These are phyloP conservation scores for Populus ilicifolia DNA, from an alignment of 345 rosid species.

Conservation along the genomic window DNA sequence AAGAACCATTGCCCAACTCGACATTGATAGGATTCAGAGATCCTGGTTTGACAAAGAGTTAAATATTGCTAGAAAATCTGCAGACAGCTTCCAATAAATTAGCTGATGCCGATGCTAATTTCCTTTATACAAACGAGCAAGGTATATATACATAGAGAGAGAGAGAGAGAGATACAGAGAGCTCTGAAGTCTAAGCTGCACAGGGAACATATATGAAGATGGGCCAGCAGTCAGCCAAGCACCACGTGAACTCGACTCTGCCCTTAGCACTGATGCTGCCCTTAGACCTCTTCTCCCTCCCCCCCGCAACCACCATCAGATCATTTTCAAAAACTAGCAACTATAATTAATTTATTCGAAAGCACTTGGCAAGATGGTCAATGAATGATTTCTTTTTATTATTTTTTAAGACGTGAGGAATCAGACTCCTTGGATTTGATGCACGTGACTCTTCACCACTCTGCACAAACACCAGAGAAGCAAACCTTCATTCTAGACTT, in stretches of 20 bases:
- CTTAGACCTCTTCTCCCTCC: too few species aligned
- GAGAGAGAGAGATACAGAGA: too few species aligned
- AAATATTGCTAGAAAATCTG: neutral
- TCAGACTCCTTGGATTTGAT: too few species aligned
- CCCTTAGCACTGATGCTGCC: neutral
- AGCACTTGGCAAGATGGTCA: too few species aligned
- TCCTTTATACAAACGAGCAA: neutral
- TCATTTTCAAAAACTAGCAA: too few species aligned
- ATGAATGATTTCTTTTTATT: too few species aligned
- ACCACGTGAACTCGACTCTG: conserved; percentile 10
- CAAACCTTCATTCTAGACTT: too few species aligned
- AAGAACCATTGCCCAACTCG: neutral
- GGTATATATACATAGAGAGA: too few species aligned
- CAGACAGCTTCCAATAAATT: neutral
- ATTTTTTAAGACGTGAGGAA: too few species aligned
- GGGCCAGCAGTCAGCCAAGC: conserved; percentile 7
- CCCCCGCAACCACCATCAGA: rapidly evolving
- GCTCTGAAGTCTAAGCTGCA: neutral
- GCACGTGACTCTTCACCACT: too few species aligned
- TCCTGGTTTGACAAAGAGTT: neutral
- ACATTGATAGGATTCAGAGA: neutral
- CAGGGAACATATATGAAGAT: neutral
- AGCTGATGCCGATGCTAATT: neutral
- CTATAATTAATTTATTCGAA: too few species aligned
- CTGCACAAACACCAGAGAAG: too few species aligned